Evolutionary conservation across 2,329 filamentous ascomycete genomes (phyloP).

Genomic region (Dactylellina haptotyla): DNA sequence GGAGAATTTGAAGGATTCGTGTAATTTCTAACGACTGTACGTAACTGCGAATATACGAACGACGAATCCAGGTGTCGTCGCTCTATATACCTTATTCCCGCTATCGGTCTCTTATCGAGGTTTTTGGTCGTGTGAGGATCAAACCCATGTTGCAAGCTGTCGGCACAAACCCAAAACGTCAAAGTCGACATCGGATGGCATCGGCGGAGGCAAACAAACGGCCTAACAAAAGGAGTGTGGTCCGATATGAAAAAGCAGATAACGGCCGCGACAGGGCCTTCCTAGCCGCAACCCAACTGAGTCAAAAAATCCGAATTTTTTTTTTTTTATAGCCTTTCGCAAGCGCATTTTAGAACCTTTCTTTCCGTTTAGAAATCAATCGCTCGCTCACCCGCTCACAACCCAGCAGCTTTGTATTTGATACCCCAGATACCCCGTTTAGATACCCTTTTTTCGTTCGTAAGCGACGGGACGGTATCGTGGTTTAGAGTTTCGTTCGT

Average conservation of each 20-base stretch:
- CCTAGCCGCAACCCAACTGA: constrained; percentile 14
- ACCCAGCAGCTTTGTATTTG: constrained; percentile 3
- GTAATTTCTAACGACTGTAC: not conserved
- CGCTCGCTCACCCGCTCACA: not conserved
- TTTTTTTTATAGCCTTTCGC: constrained; percentile 23
- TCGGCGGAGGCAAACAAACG: constrained; percentile 40
- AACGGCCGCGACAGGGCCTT: constrained; percentile 22
- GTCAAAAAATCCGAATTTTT: constrained; percentile 36
- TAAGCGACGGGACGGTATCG: not conserved
- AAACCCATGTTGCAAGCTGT: too few species aligned
- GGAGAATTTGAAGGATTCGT: not conserved
- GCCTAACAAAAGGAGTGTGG: constrained; percentile 2
- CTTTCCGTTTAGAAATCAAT: constrained; percentile 11
- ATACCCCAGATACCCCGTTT: constrained; percentile 12
- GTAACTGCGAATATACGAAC: not conserved
- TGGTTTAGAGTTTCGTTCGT: not conserved
- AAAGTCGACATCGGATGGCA: constrained; percentile 40
- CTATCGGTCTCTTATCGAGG: too few species aligned
- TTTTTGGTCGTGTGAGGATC: not conserved
- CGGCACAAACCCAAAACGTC: constrained; percentile 19
- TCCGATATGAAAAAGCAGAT: constrained; percentile 37
- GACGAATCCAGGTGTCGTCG: too few species aligned
- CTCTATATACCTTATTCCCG: too few species aligned
- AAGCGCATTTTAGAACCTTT: constrained; percentile 13
- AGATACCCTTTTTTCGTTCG: not conserved